Evolutionary conservation across 192 early-diverging fungal genomes (phyloP).

Genomic region (Coemansia sp.): DNA sequence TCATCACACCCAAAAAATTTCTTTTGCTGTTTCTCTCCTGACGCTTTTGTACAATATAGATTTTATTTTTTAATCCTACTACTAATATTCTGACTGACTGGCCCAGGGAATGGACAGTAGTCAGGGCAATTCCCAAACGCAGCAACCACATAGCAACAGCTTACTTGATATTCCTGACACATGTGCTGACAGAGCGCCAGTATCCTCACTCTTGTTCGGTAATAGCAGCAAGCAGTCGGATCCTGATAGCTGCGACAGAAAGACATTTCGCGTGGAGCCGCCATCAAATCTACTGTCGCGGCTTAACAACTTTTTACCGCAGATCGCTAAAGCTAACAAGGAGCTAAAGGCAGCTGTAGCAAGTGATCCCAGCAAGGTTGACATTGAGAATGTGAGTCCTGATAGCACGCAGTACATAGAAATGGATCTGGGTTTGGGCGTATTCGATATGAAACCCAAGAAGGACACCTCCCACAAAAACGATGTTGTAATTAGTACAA

Average conservation of each 20-base stretch:
- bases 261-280: slow-evolving; percentile 45
- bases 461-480: slow-evolving; percentile 3
- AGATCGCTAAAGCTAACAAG: slow-evolving; percentile 51
- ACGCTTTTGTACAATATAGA: neutral
- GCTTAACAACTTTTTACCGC: slow-evolving; percentile 43
- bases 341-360: slow-evolving; percentile 30
- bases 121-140: neutral
- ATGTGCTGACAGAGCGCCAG: neutral
- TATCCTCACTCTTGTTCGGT: slow-evolving; percentile 1
- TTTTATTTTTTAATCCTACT: neutral
- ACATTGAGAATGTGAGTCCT: slow-evolving; percentile 47
- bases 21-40: neutral
- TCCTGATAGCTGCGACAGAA: slow-evolving; percentile 6
- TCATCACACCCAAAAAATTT: neutral
- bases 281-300: slow-evolving; percentile 44
- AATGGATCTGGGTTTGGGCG: slow-evolving; percentile 50
- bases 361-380: slow-evolving; percentile 31
- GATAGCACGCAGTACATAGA: slow-evolving; percentile 46
- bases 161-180: slow-evolving; percentile 3
- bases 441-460: slow-evolving; percentile 53
- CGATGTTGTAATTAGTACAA: slow-evolving; percentile 25
- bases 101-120: neutral
- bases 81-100: neutral
- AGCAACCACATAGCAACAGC: neutral
- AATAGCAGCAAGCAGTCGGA: neutral